phyloP scores from a whole-genome alignment of 2,329 filamentous ascomycete species.

The Golovinomyces cichoracearum region DNA sequence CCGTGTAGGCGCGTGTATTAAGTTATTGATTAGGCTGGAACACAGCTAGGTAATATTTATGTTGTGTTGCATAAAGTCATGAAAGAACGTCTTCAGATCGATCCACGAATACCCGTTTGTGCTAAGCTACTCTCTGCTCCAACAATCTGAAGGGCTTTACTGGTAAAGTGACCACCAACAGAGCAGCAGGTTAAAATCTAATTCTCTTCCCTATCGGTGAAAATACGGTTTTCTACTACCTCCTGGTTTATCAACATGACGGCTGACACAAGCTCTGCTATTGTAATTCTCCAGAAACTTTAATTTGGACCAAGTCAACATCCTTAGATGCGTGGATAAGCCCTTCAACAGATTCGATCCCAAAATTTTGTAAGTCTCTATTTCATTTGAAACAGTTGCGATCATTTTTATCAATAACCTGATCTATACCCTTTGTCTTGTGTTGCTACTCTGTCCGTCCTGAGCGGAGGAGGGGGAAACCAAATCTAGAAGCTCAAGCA shows the following conservation, averaged over 20 bases:
- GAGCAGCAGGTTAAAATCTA: no score
- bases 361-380: conserved; percentile 13
- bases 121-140: conserved; percentile 8
- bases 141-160: conserved; percentile 6
- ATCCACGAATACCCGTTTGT: conserved; percentile 2
- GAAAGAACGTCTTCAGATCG: conserved; percentile 5
- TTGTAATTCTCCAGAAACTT: conserved; percentile 8
- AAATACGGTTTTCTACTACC: background rate
- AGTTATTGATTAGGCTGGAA: background rate
- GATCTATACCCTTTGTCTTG: conserved; percentile 3
- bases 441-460: conserved; percentile 4
- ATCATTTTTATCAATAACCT: conserved; percentile 10
- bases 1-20: no score
- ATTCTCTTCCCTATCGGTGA: background rate
- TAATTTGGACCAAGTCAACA: conserved; percentile 11
- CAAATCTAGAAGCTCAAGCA: conserved; percentile 9
- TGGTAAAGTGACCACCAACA: conserved; percentile 6
- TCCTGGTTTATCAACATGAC: background rate
- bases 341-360: conserved; percentile 12
- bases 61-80: conserved; percentile 9
- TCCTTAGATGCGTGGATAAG: conserved; percentile 15
- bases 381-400: conserved; percentile 12
- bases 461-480: conserved; percentile 6
- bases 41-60: conserved; percentile 5
- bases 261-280: conserved; percentile 4